These are phyloP conservation scores for Globisporangium nodosum DNA, from an alignment of 352 stramenopile species.

Conservation along the genomic window DNA sequence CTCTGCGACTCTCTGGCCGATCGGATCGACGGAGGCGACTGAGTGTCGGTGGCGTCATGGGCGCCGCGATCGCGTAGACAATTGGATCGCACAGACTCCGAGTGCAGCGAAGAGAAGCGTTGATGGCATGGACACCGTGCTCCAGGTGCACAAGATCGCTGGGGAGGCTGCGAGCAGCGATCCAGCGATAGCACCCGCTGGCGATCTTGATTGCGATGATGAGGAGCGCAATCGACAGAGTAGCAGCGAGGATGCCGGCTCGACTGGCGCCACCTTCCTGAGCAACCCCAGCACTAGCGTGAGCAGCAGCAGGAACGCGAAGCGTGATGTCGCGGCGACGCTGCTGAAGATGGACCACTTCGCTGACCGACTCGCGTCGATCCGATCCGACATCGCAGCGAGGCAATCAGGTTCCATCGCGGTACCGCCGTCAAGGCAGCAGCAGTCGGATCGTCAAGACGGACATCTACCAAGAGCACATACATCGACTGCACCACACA, in stretches of 20 bases:
- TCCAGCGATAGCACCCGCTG: neutral
- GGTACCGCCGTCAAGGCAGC: neutral
- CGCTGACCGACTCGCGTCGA: slow-evolving; percentile 31
- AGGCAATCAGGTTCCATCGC: neutral
- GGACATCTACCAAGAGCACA: neutral
- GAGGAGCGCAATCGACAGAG: slow-evolving; percentile 4
- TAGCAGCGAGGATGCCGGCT: neutral
- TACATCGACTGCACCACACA: neutral
- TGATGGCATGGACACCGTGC: no score
- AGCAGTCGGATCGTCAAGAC: neutral
- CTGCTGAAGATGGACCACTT: slow-evolving; percentile 43
- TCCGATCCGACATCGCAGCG: slow-evolving; percentile 30
- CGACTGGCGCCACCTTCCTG: neutral
- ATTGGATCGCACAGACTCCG: no score
- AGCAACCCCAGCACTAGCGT: neutral
- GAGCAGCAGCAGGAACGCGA: slow-evolving; percentile 2
- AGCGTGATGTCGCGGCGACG: slow-evolving; percentile 16
- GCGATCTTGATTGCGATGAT: neutral
- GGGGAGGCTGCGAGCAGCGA: neutral
- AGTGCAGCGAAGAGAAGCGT: no score
- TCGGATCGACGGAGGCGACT: neutral
- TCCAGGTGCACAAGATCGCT: no score
- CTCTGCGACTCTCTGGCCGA: neutral
- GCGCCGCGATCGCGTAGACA: no score
- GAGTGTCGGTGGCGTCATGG: no score